Base-by-base conservation (phyloP, 139 green algal genomes). In the Coelastrella sp. region DNA sequence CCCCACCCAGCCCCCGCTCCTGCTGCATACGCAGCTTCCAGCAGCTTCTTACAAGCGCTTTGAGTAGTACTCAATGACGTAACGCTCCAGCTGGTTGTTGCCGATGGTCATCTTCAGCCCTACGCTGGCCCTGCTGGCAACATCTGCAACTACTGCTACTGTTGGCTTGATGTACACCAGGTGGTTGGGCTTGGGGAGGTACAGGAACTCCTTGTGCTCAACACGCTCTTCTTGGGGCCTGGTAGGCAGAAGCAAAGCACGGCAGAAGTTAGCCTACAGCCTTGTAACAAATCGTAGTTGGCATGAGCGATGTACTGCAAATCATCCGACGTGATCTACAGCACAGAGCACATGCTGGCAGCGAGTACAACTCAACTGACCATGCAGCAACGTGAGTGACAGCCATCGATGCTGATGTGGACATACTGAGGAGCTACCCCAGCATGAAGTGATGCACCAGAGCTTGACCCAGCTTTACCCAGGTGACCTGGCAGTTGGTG, bases 141-240 rank as follows among this genome's bases (percentile, higher is more conserved):
- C 77, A 66, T 89, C 94, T 16, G 92, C 89, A 3, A 96, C 94
- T 6, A 96, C 94, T 13, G 94, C 94, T 60, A 96, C 94, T 59
- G 94, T 96, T 2, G 94, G 94, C 92, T 95, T 95, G 82, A 96
- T 92, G 90, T 93, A 96, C n/a, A 96, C 89, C 20, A 96, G 89
- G 80, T 96, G 94, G 1, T 89, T 91, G 19, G 94, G 94, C 92
- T 95, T 95, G 58, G 94, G 94, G 60, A 96, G 90, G 5, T 91
- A 92, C 89, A 96, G 79, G 89, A 94, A 96, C 54, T 96, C 90
- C 79, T 94, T 95, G 85, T 94, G 92, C 89, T 94, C 88, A 19
- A 89, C 87, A 57, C 85, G 80, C 76, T 92, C 88, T 84, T 92
- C 90, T 16, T 90, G 73, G 5, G 85, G 74, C 85, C 85, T 88